These are phyloP conservation scores for Malania oleifera DNA, from an alignment of 164 flowering plant genomes.

Conservation along the genomic window DNA sequence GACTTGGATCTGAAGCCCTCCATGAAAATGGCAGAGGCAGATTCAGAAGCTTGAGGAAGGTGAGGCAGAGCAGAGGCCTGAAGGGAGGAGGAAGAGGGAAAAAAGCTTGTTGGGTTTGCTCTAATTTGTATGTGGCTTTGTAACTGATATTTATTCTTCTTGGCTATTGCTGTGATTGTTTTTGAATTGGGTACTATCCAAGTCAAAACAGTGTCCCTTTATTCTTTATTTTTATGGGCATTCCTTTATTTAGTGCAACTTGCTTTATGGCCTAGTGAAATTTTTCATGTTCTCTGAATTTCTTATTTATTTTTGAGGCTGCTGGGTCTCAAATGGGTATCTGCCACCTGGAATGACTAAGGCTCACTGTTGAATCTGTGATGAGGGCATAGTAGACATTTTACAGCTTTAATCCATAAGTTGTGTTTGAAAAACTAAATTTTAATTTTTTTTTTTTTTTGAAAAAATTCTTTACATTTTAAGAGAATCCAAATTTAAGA, in stretches of 20 bases:
- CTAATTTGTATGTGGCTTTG: background rate
- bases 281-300: background rate
- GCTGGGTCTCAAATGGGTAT: background rate
- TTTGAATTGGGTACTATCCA: background rate
- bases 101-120: slow-evolving; percentile 3
- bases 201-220: background rate
- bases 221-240: background rate
- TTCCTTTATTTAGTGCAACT: background rate
- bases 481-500: too few species aligned
- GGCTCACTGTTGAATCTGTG: background rate
- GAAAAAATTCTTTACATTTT: too few species aligned
- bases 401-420: too few species aligned
- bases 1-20: slow-evolving; percentile 58
- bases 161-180: background rate
- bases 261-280: background rate
- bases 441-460: too few species aligned
- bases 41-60: background rate
- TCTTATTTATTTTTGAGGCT: background rate
- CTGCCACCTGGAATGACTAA: background rate
- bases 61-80: background rate
- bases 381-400: background rate
- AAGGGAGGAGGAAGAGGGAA: background rate
- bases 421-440: too few species aligned
- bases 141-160: background rate
- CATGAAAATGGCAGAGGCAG: slow-evolving; percentile 19